phyloP scores from a whole-genome alignment of 177 flowering plant species.

The Vitis hybrid region DNA sequence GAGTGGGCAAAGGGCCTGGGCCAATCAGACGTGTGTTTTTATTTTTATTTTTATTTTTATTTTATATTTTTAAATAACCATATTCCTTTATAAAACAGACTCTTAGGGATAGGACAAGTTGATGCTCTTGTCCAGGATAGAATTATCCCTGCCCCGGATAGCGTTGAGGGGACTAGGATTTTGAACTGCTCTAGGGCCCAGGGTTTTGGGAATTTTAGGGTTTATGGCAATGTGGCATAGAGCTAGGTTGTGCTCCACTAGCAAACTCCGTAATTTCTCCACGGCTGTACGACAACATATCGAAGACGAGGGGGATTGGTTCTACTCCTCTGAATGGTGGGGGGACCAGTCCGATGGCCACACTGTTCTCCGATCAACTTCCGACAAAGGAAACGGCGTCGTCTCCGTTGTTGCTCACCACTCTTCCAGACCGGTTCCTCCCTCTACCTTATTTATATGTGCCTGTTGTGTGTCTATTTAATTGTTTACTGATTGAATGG shows the following conservation, averaged over 20 bases:
- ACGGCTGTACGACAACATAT: constrained; percentile 25
- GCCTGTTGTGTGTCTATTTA: neutral
- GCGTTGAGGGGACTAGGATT: too few species aligned
- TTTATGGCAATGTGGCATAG: constrained; percentile 31
- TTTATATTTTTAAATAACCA: too few species aligned
- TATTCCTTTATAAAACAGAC: too few species aligned
- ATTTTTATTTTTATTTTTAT: too few species aligned
- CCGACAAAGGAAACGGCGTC: constrained; percentile 81
- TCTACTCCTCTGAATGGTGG: constrained; percentile 93
- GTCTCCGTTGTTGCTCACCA: constrained; percentile 84
- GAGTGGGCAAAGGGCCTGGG: too few species aligned
- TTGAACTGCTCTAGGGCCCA: too few species aligned
- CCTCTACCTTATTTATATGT: constrained; percentile 1
- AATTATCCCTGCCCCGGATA: too few species aligned
- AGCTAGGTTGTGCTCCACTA: constrained; percentile 10
- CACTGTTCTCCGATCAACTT: constrained; percentile 59
- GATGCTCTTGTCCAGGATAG: too few species aligned
- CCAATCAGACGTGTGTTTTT: too few species aligned
- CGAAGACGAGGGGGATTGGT: constrained; percentile 92
- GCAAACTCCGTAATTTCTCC: constrained; percentile 34
- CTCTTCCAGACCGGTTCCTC: constrained; percentile 73
- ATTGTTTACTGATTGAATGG: neutral
- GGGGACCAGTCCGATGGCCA: constrained; percentile 40
- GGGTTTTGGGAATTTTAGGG: constrained; percentile 17
- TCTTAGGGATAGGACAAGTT: too few species aligned